These are phyloP conservation scores for Prosopis cineraria DNA, from an alignment of 306 rosid genomes.

Conservation along the genomic window DNA sequence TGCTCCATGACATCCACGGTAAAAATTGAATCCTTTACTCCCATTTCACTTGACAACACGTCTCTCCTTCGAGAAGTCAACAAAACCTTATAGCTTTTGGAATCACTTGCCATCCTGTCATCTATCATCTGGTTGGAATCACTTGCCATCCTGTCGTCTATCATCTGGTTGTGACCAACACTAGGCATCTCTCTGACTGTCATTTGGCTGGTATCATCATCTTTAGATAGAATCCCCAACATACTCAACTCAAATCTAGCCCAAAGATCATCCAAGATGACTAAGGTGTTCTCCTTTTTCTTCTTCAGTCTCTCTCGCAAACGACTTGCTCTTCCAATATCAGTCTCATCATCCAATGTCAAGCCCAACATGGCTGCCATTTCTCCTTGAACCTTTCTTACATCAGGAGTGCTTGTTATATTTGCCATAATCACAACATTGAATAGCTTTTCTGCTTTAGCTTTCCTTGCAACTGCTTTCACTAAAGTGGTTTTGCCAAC, in stretches of 20 bases:
- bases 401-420: background rate
- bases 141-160: no score
- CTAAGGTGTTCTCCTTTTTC: background rate
- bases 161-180: background rate
- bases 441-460: background rate
- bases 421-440: constrained; percentile 13
- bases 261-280: constrained; percentile 21
- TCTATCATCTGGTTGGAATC: no score
- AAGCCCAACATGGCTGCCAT: background rate
- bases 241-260: background rate
- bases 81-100: background rate
- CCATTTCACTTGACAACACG: background rate
- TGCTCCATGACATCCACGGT: background rate
- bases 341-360: background rate
- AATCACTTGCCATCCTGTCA: background rate
- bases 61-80: background rate
- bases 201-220: background rate
- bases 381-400: constrained; percentile 29
- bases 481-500: constrained; percentile 39
- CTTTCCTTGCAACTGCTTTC: constrained; percentile 16
- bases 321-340: background rate
- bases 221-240: background rate
- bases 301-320: background rate
- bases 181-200: background rate
- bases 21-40: background rate